phyloP scores from a whole-genome alignment of 2,329 filamentous ascomycete genomes.

The Onygenales sp. region DNA sequence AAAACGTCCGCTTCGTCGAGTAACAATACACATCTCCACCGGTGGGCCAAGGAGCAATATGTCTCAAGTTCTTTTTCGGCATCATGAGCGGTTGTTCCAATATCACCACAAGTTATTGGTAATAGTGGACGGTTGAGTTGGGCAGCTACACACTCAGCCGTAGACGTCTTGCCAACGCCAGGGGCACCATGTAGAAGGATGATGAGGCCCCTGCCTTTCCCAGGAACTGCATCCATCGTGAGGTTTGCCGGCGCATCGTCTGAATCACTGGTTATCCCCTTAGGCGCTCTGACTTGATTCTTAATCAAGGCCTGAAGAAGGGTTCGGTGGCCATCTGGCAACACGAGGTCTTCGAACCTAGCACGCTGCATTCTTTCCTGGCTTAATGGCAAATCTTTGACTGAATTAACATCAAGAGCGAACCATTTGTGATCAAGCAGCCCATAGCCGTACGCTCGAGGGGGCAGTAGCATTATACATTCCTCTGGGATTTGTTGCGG shows the following conservation, averaged over 20 bases:
- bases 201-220: slow-evolving; percentile 16
- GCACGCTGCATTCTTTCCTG: not conserved
- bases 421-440: slow-evolving; percentile 1
- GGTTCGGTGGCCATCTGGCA: not conserved
- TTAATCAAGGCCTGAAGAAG: slow-evolving; percentile 1
- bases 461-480: not conserved
- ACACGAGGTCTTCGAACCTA: not conserved
- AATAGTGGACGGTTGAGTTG: slow-evolving; percentile 13
- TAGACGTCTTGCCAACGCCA: slow-evolving; percentile 17
- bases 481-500: not conserved
- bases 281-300: not conserved
- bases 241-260: not conserved
- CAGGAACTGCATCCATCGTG: slow-evolving; percentile 1
- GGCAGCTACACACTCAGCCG: slow-evolving; percentile 15
- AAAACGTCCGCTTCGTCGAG: slow-evolving; percentile 39
- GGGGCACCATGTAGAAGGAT: slow-evolving; percentile 17
- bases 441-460: not conserved
- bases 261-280: not conserved
- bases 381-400: not conserved
- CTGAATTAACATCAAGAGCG: not conserved
- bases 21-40: slow-evolving; percentile 31
- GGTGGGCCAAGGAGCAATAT: slow-evolving; percentile 16
- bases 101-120: slow-evolving; percentile 32
- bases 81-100: slow-evolving; percentile 34
- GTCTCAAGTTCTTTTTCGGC: slow-evolving; percentile 21